Conservation (phyloP, 495 filamentous ascomycete genomes). For the Lasiosphaeria miniovina region DNA sequence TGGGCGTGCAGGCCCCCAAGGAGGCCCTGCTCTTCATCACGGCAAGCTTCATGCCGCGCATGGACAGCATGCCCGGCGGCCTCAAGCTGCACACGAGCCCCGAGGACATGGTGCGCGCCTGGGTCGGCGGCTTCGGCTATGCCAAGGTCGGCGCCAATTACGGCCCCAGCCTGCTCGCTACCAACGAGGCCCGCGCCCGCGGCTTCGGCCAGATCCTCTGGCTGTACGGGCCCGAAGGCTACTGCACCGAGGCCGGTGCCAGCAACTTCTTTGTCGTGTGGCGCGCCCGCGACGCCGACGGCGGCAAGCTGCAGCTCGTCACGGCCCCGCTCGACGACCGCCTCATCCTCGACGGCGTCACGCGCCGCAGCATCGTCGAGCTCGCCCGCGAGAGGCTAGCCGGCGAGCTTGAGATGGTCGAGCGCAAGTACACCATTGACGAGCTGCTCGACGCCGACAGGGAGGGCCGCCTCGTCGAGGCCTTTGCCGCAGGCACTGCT, state of each 20-base stretch:
- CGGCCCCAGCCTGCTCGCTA: slow-evolving; percentile 73
- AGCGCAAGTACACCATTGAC: slow-evolving; percentile 73
- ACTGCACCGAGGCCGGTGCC: slow-evolving; percentile 88
- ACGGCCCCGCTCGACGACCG: slow-evolving; percentile 79
- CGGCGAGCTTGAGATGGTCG: slow-evolving; percentile 66
- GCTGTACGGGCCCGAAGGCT: slow-evolving; percentile 72
- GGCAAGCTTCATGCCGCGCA: slow-evolving; percentile 64
- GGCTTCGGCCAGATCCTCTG: slow-evolving; percentile 91
- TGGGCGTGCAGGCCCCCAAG: slow-evolving; percentile 78
- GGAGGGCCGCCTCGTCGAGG: slow-evolving; percentile 77
- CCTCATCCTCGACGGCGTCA: slow-evolving; percentile 84
- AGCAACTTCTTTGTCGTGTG: slow-evolving; percentile 89
- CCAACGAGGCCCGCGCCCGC: slow-evolving; percentile 62
- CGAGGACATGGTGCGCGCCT: slow-evolving; percentile 79
- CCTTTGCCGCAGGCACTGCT: slow-evolving; percentile 85
- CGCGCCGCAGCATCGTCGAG: slow-evolving; percentile 70
- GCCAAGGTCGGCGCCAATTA: slow-evolving; percentile 94
- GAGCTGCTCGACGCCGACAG: slow-evolving; percentile 70
- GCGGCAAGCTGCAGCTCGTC: slow-evolving; percentile 65
- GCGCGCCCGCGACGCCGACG: slow-evolving; percentile 61
- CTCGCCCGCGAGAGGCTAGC: slow-evolving; percentile 62
- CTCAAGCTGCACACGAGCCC: slow-evolving; percentile 74
- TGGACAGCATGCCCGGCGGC: slow-evolving; percentile 55
- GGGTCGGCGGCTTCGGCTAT: slow-evolving; percentile 88
- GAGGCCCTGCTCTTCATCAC: slow-evolving; percentile 86